Evolutionary conservation across 2,329 filamentous ascomycete genomes (phyloP).

Genomic region (Aureobasidium pullulans): DNA sequence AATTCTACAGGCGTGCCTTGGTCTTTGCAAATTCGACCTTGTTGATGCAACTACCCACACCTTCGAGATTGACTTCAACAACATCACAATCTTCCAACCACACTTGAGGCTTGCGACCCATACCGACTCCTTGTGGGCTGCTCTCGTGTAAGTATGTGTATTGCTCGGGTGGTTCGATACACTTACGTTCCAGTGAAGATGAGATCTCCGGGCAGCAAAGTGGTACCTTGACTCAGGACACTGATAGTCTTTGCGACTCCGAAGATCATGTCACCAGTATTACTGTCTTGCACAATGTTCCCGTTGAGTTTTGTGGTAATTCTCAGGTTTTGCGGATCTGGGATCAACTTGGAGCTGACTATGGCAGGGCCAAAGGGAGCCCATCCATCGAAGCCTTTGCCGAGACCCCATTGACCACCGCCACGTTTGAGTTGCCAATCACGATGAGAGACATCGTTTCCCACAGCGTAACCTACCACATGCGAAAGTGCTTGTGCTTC

Average conservation of each 20-base stretch:
- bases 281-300: constrained; percentile 48
- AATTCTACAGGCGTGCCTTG: constrained; percentile 29
- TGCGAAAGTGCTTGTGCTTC: constrained; percentile 60
- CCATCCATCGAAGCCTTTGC: constrained; percentile 71
- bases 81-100: constrained; percentile 65
- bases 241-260: constrained; percentile 52
- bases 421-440: constrained; percentile 45
- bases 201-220: constrained; percentile 55
- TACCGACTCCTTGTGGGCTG: constrained; percentile 62
- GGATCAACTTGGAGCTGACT: constrained; percentile 49
- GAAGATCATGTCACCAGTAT: constrained; percentile 58
- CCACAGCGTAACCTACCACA: constrained; percentile 66
- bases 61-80: constrained; percentile 61
- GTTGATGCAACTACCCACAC: constrained; percentile 52
- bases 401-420: constrained; percentile 40
- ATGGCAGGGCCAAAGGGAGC: constrained; percentile 67
- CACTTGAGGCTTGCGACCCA: constrained; percentile 58
- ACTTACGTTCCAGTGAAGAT: constrained; percentile 57
- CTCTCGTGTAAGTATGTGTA: not conserved
- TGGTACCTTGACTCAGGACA: constrained; percentile 55
- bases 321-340: constrained; percentile 49
- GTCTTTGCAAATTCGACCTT: constrained; percentile 36
- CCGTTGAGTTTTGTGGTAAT: constrained; percentile 57
- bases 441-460: constrained; percentile 74
- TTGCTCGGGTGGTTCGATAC: no score